These are phyloP conservation scores for Rhodotorula kratochvilovae DNA, from an alignment of 768 basidiomycete genomes.

Conservation along the genomic window DNA sequence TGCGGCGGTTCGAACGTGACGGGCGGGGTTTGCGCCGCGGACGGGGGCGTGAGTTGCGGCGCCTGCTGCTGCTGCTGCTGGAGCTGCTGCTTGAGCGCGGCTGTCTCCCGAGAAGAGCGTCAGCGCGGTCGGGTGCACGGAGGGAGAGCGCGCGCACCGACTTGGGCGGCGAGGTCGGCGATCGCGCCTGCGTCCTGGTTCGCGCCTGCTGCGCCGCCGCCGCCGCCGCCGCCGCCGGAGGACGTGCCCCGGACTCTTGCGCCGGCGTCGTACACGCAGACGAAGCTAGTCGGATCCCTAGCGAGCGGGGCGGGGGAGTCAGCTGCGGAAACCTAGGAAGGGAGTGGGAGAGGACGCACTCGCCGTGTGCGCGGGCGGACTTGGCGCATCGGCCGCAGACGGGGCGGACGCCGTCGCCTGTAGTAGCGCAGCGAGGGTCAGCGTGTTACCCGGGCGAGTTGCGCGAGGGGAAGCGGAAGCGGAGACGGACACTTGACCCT, in stretches of 20 bases:
- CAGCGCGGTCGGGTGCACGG: neutral
- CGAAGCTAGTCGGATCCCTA: constrained; percentile 4
- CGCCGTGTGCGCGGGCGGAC: constrained; percentile 4
- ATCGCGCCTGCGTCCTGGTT: neutral
- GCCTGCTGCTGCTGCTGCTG: neutral
- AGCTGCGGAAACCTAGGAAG: neutral
- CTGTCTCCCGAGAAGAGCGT: neutral
- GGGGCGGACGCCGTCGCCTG: neutral
- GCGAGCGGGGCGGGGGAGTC: no score
- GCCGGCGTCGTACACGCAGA: neutral
- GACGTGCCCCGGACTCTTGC: neutral
- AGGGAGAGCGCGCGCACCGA: neutral
- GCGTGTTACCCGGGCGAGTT: neutral
- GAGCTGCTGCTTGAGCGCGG: constrained; percentile 9
- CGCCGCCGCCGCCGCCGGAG: neutral
- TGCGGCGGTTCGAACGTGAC: neutral
- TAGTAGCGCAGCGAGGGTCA: neutral
- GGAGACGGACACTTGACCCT: constrained; percentile 8
- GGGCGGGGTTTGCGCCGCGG: neutral
- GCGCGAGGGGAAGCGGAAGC: neutral
- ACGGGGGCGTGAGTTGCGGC: neutral
- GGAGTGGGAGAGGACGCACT: neutral
- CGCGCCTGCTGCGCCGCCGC: neutral
- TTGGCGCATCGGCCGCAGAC: constrained; percentile 1
- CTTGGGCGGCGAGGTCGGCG: neutral